These are phyloP conservation scores for Nicotiana otophora DNA, from an alignment of 257 asterid genomes.

Conservation along the genomic window DNA sequence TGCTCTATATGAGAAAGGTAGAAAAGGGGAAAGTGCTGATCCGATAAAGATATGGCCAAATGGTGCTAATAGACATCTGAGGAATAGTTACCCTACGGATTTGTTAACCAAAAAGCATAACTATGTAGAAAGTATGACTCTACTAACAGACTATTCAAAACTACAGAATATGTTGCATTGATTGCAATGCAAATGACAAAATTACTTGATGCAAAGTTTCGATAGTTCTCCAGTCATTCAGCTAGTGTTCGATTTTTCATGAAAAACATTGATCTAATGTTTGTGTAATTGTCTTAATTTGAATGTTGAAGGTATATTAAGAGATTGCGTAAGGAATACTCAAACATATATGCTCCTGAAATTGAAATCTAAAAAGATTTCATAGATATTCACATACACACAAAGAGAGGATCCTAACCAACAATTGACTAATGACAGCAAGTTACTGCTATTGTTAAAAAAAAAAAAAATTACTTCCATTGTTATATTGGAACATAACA, in stretches of 20 bases:
- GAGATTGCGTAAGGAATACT: background rate
- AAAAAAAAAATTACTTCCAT: too few relatives aligned
- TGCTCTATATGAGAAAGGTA: background rate
- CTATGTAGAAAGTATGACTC: background rate
- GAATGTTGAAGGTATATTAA: background rate
- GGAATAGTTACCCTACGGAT: background rate
- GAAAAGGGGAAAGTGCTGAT: background rate
- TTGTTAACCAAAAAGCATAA: background rate
- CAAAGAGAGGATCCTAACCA: too few relatives aligned
- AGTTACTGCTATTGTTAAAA: too few relatives aligned
- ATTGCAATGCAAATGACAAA: background rate
- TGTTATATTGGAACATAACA: too few relatives aligned
- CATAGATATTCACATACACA: background rate
- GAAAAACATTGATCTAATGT: background rate
- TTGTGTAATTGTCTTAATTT: background rate
- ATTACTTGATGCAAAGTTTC: background rate
- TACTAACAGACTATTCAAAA: background rate
- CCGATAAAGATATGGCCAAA: background rate
- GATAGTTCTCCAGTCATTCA: background rate
- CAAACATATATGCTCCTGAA: background rate
- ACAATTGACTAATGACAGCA: too few relatives aligned
- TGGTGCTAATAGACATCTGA: background rate
- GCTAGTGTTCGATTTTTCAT: background rate
- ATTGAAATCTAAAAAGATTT: background rate
- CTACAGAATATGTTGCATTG: background rate